Base-by-base conservation (phyloP, 345 rosid genomes). In the Leavenworthia alabamica region DNA sequence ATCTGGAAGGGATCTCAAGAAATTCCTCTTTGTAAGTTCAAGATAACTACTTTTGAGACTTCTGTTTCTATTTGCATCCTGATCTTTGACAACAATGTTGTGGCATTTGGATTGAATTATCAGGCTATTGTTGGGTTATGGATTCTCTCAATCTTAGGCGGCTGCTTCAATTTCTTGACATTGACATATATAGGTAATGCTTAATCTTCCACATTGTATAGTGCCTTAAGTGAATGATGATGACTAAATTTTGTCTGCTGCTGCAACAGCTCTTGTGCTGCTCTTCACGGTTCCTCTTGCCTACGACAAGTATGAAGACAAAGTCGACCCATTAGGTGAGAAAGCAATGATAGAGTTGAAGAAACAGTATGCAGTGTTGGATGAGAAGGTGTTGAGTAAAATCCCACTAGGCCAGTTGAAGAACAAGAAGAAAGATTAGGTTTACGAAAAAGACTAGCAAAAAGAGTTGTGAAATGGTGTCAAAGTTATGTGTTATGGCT, bases 1-100 rank as follows among this genome's bases (percentile, higher is more conserved):
- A 47, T 84, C 97, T 6, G 99, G 97, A 71, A 86, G 83, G 72
- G 97, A 94, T 59, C 81, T 94, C 66, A 90, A 86, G 95, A 89
- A 87, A 79, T 94, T 94, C 72, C 86, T 93, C 20, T 37, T 70
- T 31, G 99, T 93, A 83, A 64, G 92, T 77, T 22, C 40, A 32
- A 39, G 2, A 29, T 56, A n/a, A 5, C 22, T 8, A 0, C 26
- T 17, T 63, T 3, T 67, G 54, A 57, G 58, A n/a, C n/a, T 49
- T 4, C 29, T 62, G 1, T 56, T 42, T 26, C 20, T 57, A 1
- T n/a, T n/a, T n/a, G n/a, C n/a, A n/a, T n/a, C n/a, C n/a, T 40
- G 17, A 32, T 32, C 9, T 35, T 22, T 71, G 40, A 65, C 52
- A 43, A 8, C 36, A 9, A 23, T n/a, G n/a, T n/a, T 31, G 0